Evolutionary conservation across 2,329 filamentous ascomycete genomes (phyloP), one percentile per base, ranked within the genome.

Genomic region (Penicillium sp.): DNA sequence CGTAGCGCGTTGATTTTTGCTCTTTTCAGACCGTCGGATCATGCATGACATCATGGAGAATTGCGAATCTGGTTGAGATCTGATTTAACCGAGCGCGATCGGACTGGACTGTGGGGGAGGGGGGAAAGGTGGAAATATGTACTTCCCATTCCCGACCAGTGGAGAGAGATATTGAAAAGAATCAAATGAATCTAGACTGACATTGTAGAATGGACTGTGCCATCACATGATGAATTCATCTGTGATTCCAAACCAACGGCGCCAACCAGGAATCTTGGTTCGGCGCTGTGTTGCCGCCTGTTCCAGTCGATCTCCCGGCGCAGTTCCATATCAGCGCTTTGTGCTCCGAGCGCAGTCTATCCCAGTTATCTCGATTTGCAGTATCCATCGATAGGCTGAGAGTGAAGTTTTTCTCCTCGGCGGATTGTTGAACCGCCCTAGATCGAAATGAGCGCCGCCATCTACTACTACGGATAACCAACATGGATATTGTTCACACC

Each of bases 241-340:
- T 16, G 22, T 6, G 39, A 37, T 17, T 12, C 38, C 20, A 50
- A 41, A 35, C 52, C 54, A 58, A 57, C 55, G 44, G 56, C 56
- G 56, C 50, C 42, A 53, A 56, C 25, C 25, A 4, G 18, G 13
- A 30, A 14, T 26, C 30, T 44, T 45, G 41, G 43, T 42, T 44
- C 48, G 47, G 30, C 41, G 47, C 48, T 41, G 57, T 55, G 52
- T 48, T 54, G 55, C 55, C 47, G 42, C 37, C 33, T 45, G 34
- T 38, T 35, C 47, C 42, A 50, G 36, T 45, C 35, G 32, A 42
- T 42, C 33, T 47, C 32, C 46, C 37, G 35, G 39, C 37, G n/a
- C 25, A 13, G 30, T 15, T 11, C 25, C 26, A 22, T 22, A 43
- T 38, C n/a, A 30, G 26, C 37, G 26, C 35, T 39, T 30, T 31